Conservation (phyloP, 2,329 filamentous ascomycete genomes). For the Fusarium subglutinans region DNA sequence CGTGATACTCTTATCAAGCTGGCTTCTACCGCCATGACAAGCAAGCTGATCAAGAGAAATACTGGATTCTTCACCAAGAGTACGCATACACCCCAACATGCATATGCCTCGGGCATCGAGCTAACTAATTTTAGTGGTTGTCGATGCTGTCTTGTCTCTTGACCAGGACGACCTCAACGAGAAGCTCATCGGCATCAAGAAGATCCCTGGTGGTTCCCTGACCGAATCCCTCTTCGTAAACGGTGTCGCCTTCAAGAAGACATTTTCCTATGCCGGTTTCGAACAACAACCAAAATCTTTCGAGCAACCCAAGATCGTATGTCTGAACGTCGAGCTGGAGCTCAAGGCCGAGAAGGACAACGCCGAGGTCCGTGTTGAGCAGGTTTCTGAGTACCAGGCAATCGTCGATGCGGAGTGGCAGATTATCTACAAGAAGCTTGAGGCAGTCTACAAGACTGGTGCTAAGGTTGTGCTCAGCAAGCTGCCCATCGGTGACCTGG, state of each 20-base stretch:
- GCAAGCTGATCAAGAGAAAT: slow-evolving; percentile 98
- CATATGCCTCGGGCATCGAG: neutral
- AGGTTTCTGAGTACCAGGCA: slow-evolving; percentile 98
- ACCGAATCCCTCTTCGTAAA: slow-evolving; percentile 98
- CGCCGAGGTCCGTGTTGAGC: slow-evolving; percentile 95
- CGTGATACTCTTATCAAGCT: slow-evolving; percentile 89
- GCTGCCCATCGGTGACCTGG: slow-evolving; percentile 95
- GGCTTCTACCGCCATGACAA: slow-evolving; percentile 97
- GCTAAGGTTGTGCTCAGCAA: slow-evolving; percentile 98
- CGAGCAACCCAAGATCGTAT: slow-evolving; percentile 93
- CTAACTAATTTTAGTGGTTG: slow-evolving; percentile 78
- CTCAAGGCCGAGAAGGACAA: slow-evolving; percentile 99
- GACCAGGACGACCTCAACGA: slow-evolving; percentile 98
- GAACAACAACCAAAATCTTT: slow-evolving; percentile 99
- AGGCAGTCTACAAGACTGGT: slow-evolving; percentile 90
- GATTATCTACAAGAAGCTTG: slow-evolving; percentile 99
- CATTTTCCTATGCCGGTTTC: slow-evolving; percentile 98
- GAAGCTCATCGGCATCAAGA: slow-evolving; percentile 97
- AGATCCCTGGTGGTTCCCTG: slow-evolving; percentile 94
- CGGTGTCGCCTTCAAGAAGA: slow-evolving; percentile 99
- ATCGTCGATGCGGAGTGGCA: slow-evolving; percentile 99
- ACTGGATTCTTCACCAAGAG: slow-evolving; percentile 97
- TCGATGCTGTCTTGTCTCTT: slow-evolving; percentile 92
- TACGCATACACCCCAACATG: slow-evolving; percentile 53
- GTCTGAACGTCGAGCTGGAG: slow-evolving; percentile 96